A percentile compares a stretch with the other conserved stretches of the same genome.
Conservation (phyloP, 169 alveolate genomes). For the Cardiosporidium cionae region DNA sequence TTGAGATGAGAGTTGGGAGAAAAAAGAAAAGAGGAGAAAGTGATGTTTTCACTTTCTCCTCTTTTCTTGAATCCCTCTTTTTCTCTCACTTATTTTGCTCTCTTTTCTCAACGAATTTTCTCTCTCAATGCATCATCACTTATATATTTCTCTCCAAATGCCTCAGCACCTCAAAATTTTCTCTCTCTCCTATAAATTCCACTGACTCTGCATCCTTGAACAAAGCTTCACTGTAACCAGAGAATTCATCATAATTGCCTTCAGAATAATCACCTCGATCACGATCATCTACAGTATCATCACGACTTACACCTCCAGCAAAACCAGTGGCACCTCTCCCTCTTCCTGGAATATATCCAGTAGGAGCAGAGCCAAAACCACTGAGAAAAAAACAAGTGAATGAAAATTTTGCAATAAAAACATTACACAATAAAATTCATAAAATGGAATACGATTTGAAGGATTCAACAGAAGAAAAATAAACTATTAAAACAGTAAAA, state of each 20-base stretch:
- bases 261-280: conserved; percentile 75
- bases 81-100: background rate
- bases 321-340: conserved; percentile 61
- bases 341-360: conserved; percentile 61
- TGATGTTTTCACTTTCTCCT: background rate
- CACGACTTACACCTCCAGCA: conserved; percentile 96
- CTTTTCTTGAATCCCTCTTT: too few relatives aligned
- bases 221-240: conserved; percentile 65
- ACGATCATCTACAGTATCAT: conserved; percentile 74
- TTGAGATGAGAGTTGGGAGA: too few relatives aligned
- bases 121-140: background rate
- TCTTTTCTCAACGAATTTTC: background rate
- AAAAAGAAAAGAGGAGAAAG: too few relatives aligned
- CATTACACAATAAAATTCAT: background rate
- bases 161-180: background rate
- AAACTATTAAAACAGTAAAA: background rate
- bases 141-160: background rate
- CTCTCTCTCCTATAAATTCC: background rate
- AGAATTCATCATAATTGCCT: conserved; percentile 81
- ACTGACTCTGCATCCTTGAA: conserved; percentile 41
- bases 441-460: background rate
- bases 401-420: background rate
- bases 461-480: background rate
- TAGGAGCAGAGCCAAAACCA: conserved; percentile 42
- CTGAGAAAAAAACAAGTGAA: background rate